phyloP scores from a whole-genome alignment of 192 early-diverging fungal species.

The Coemansia sp. region DNA sequence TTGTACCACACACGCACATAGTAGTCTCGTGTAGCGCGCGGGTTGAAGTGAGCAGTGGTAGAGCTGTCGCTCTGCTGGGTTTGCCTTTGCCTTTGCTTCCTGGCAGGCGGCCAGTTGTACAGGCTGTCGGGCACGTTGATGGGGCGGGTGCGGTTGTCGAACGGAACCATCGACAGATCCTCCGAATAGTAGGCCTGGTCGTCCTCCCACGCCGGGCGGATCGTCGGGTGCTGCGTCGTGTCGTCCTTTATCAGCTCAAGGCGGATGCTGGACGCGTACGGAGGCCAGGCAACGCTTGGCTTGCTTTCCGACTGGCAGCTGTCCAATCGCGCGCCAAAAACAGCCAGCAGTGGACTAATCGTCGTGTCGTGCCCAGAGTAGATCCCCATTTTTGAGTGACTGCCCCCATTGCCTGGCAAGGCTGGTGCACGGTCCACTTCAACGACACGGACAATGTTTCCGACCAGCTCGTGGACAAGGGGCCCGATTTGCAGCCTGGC shows the following conservation, averaged over 20 bases:
- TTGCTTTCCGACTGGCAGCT: background rate
- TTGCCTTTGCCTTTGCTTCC: background rate
- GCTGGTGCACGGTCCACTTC: constrained; percentile 33
- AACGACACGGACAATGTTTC: constrained; percentile 23
- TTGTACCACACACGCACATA: constrained; percentile 55
- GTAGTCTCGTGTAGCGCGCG: constrained; percentile 41
- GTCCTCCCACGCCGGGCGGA: constrained; percentile 41
- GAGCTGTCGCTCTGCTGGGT: no score
- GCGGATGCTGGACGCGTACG: constrained; percentile 39
- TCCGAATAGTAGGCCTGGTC: constrained; percentile 20
- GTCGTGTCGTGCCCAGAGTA: constrained; percentile 56
- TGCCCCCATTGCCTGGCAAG: background rate
- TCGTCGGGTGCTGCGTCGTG: constrained; percentile 20
- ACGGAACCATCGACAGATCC: constrained; percentile 22
- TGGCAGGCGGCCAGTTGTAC: constrained; percentile 30
- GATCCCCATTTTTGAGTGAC: constrained; percentile 29
- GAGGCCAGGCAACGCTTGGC: constrained; percentile 29
- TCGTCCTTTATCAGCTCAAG: constrained; percentile 49
- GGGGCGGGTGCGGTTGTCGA: constrained; percentile 31
- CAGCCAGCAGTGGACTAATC: constrained; percentile 41
- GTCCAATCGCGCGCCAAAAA: constrained; percentile 21
- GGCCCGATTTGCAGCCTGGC: constrained; percentile 37
- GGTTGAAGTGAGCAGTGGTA: constrained; percentile 8
- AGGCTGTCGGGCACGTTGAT: constrained; percentile 34
- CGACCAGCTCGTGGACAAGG: constrained; percentile 34